Percentiles rank a stretch among this genome's conserved stretches.
Conservation (phyloP, 352 stramenopile species). For the Phytophthora vignae region DNA sequence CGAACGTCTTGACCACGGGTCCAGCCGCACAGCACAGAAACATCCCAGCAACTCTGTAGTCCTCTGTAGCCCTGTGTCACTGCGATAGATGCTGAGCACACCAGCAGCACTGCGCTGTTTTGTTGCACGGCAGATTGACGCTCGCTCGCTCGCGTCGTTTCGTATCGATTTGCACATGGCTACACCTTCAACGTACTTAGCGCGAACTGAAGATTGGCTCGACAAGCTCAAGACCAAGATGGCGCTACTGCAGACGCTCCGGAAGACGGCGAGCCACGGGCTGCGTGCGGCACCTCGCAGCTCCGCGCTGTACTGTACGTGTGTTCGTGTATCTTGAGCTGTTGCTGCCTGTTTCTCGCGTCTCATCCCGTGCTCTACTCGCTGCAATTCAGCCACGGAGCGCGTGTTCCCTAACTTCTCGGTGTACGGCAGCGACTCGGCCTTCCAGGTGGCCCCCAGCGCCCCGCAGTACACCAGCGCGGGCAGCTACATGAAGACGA, state of each 20-base stretch:
- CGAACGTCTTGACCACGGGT: constrained; percentile 66
- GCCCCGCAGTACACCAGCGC: constrained; percentile 67
- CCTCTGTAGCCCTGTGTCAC: too few species aligned
- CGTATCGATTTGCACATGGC: constrained; percentile 15
- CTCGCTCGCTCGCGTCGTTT: constrained; percentile 36
- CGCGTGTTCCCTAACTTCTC: constrained; percentile 84
- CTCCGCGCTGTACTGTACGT: constrained; percentile 44
- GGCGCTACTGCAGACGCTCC: constrained; percentile 46
- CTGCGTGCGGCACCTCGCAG: constrained; percentile 26
- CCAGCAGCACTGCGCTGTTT: neutral
- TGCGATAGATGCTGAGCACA: too few species aligned
- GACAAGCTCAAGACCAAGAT: constrained; percentile 21
- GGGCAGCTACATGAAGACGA: constrained; percentile 86
- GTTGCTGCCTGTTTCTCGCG: neutral
- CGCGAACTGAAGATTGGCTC: constrained; percentile 14
- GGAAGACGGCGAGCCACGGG: constrained; percentile 30
- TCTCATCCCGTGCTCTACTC: constrained; percentile 17
- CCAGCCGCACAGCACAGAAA: constrained; percentile 68
- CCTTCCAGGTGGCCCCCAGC: constrained; percentile 77
- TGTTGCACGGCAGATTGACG: neutral
- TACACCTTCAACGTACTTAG: constrained; percentile 21
- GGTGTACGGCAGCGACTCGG: constrained; percentile 74
- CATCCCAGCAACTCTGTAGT: constrained; percentile 25
- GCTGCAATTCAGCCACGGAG: constrained; percentile 43
- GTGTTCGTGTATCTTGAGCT: neutral